Percentiles rank a stretch among this genome's conserved stretches.
phyloP scores from a whole-genome alignment of 2,329 filamentous ascomycete genomes.

The Ceratocystiopsis sp. region DNA sequence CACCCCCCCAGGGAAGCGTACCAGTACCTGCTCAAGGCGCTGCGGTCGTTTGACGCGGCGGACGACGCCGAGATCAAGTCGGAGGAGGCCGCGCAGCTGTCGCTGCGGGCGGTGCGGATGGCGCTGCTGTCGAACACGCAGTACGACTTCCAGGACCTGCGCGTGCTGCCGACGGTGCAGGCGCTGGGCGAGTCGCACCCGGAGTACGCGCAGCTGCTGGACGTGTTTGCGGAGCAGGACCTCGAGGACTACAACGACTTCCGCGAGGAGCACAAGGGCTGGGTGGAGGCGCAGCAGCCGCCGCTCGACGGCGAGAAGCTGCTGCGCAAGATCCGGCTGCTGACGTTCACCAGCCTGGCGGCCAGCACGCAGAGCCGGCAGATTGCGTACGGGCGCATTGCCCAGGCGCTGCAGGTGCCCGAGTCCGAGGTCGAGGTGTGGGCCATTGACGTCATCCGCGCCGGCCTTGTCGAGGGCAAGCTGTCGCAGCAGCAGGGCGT shows the following conservation, averaged over 20 bases:
- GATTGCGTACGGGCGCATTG: conserved; percentile 74
- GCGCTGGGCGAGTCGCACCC: conserved; percentile 72
- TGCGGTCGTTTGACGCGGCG: conserved; percentile 41
- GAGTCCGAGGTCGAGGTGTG: conserved; percentile 84
- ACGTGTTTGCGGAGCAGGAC: conserved; percentile 87
- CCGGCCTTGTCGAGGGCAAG: conserved; percentile 89
- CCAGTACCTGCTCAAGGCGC: conserved; percentile 46
- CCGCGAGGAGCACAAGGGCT: conserved; percentile 75
- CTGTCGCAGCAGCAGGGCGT: conserved; percentile 82
- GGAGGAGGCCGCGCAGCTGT: conserved; percentile 42
- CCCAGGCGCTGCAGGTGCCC: conserved; percentile 69
- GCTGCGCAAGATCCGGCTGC: conserved; percentile 87
- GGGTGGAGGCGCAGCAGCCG: conserved; percentile 49
- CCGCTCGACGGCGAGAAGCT: conserved; percentile 56
- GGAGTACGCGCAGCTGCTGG: conserved; percentile 77
- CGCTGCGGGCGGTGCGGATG: conserved; percentile 37
- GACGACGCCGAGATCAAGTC: conserved; percentile 38
- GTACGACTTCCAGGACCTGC: conserved; percentile 66
- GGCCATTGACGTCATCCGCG: conserved; percentile 96
- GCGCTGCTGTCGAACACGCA: conserved; percentile 35
- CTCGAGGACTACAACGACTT: conserved; percentile 95
- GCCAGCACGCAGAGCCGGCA: conserved; percentile 71
- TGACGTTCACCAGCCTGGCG: conserved; percentile 81
- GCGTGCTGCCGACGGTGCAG: conserved; percentile 68
- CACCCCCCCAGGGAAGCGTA: conserved; percentile 35